A percentile compares a stretch with the other conserved stretches of the same genome.
phyloP scores from a whole-genome alignment of 2,329 filamentous ascomycete genomes.

The Xylaria hypoxylon region DNA sequence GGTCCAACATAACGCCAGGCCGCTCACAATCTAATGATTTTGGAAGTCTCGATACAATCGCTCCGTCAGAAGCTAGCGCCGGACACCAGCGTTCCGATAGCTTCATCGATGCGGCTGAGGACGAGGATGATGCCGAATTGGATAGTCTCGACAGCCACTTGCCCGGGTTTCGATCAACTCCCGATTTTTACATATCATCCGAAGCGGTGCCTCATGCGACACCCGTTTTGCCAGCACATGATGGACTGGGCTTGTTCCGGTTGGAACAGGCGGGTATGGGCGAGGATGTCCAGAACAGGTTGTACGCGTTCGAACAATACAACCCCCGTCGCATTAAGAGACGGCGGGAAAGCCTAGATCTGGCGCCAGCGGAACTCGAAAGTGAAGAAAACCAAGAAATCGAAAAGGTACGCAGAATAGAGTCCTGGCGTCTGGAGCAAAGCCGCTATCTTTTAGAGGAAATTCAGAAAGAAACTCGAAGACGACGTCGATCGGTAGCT shows the following conservation, averaged over 20 bases:
- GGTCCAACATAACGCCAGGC: slow-evolving; percentile 73
- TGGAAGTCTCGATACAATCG: slow-evolving; percentile 78
- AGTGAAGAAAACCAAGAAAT: slow-evolving; percentile 70
- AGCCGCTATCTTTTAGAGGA: slow-evolving; percentile 87
- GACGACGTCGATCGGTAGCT: slow-evolving; percentile 64
- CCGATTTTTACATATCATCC: slow-evolving; percentile 55
- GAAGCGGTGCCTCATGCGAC: slow-evolving; percentile 66
- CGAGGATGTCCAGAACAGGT: slow-evolving; percentile 77
- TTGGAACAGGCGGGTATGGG: slow-evolving; percentile 67
- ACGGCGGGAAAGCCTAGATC: slow-evolving; percentile 64
- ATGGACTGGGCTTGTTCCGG: slow-evolving; percentile 89
- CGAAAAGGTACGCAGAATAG: slow-evolving; percentile 85
- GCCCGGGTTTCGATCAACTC: slow-evolving; percentile 81
- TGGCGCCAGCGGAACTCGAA: slow-evolving; percentile 63
- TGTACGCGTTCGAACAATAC: slow-evolving; percentile 89
- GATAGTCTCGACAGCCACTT: slow-evolving; percentile 95
- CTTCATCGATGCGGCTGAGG: slow-evolving; percentile 55
- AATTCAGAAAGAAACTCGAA: slow-evolving; percentile 85
- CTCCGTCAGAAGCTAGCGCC: slow-evolving; percentile 67
- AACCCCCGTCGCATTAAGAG: slow-evolving; percentile 76
- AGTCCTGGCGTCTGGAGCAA: slow-evolving; percentile 92
- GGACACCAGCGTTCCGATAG: slow-evolving; percentile 57
- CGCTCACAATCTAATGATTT: slow-evolving; percentile 82
- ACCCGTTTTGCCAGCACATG: slow-evolving; percentile 87
- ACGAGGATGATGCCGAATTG: slow-evolving; percentile 78